phyloP scores from a whole-genome alignment of 2,329 filamentous ascomycete species.

The Colletotrichum sp. region DNA sequence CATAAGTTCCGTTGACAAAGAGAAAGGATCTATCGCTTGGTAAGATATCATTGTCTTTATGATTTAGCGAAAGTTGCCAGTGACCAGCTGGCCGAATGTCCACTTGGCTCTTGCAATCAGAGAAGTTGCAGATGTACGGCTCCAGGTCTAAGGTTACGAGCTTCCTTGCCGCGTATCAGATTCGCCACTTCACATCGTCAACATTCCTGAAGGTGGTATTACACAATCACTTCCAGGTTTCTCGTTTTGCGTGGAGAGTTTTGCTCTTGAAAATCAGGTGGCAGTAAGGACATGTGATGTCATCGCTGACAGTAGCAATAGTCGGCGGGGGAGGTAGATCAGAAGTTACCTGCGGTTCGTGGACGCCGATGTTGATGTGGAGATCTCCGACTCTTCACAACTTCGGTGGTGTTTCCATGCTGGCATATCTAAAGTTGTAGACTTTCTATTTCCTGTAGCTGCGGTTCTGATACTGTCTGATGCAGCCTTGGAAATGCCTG shows the following conservation, averaged over 20 bases:
- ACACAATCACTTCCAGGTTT: background rate
- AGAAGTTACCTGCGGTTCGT: background rate
- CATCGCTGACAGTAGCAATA: background rate
- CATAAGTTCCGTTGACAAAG: background rate
- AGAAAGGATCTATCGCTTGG: background rate
- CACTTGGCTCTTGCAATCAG: background rate
- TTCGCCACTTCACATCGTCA: background rate
- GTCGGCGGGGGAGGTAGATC: background rate
- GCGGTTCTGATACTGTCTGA: background rate
- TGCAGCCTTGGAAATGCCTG: background rate
- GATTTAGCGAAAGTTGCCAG: background rate
- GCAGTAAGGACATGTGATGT: background rate
- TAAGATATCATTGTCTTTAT: background rate
- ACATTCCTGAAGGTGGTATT: background rate
- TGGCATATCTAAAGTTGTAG: background rate
- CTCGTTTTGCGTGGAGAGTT: background rate
- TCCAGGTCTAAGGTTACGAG: background rate
- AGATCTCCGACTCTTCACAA: background rate
- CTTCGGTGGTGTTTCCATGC: background rate
- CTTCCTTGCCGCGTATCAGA: background rate
- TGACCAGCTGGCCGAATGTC: background rate
- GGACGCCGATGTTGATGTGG: background rate
- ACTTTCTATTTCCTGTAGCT: background rate
- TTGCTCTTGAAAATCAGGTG: background rate
- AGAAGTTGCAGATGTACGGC: background rate